phyloP scores from a whole-genome alignment of 805 yeast genomes.

The Yamadazyma laniorum region DNA sequence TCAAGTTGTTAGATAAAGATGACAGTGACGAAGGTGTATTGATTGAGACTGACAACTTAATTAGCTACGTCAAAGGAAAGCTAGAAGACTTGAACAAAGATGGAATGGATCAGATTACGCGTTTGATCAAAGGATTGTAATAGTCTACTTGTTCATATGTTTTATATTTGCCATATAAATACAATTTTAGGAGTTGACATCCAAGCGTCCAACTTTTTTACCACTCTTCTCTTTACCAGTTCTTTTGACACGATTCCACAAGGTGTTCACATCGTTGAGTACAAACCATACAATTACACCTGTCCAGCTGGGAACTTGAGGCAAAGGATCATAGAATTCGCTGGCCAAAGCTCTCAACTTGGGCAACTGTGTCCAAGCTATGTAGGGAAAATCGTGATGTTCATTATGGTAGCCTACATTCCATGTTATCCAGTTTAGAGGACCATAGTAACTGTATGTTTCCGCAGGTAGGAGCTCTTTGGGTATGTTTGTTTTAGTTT shows the following conservation, averaged over 20 bases:
- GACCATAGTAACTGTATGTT: conserved; percentile 86
- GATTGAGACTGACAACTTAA: conserved; percentile 59
- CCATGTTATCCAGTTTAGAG: conserved; percentile 76
- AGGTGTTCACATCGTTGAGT: conserved; percentile 59
- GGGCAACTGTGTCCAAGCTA: conserved; percentile 84
- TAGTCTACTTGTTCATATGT: conserved; percentile 1
- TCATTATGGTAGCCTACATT: conserved; percentile 94
- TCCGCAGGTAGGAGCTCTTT: conserved; percentile 55
- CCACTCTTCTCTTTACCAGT: conserved; percentile 39
- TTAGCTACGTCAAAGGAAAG: conserved; percentile 43
- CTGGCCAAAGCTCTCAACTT: conserved; percentile 61
- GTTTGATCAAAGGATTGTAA: conserved; percentile 49
- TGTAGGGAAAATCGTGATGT: conserved; percentile 92
- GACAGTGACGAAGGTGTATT: conserved; percentile 82
- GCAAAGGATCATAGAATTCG: conserved; percentile 81
- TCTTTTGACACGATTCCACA: conserved; percentile 84
- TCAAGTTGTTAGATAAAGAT: conserved; percentile 85
- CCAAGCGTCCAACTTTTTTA: conserved; percentile 19
- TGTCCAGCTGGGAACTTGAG: conserved; percentile 74
- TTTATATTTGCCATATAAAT: neutral
- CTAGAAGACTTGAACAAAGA: conserved; percentile 41
- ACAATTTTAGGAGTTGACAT: conserved; percentile 8
- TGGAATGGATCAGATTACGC: conserved; percentile 63
- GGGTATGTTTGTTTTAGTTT: conserved; percentile 22
- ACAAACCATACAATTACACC: conserved; percentile 73